These are phyloP conservation scores for Heliamphora pulchella DNA, from an alignment of 179 eudicot genomes.

Conservation along the genomic window DNA sequence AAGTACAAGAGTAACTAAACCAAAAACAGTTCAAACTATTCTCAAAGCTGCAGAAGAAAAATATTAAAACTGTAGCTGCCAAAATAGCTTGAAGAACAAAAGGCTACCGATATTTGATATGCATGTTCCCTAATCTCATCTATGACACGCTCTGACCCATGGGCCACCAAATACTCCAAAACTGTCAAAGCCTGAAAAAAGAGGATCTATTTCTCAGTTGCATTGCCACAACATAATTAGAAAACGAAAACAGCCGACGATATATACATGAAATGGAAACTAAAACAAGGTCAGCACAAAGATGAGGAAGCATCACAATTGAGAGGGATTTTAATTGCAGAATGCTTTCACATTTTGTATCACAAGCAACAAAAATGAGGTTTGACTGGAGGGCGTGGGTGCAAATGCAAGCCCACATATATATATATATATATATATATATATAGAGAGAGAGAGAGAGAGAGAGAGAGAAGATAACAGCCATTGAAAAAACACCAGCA, in stretches of 20 bases:
- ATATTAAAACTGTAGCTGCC: not conserved
- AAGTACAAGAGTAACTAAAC: slow-evolving; percentile 11
- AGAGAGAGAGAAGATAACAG: not conserved
- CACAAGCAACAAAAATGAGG: not conserved
- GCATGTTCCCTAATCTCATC: slow-evolving; percentile 94
- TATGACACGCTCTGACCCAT: slow-evolving; percentile 92
- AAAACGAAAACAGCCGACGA: not conserved
- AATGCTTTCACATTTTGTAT: not conserved
- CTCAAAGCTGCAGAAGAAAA: not conserved
- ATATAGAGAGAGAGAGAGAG: too few species aligned
- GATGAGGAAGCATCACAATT: not conserved
- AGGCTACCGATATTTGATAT: slow-evolving; percentile 78
- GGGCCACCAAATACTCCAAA: slow-evolving; percentile 86
- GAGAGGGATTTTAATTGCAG: not conserved
- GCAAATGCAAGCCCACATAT: too few species aligned
- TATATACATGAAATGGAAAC: not conserved
- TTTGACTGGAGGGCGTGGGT: not conserved
- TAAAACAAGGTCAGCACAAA: not conserved
- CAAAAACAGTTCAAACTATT: not conserved
- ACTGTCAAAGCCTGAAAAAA: slow-evolving; percentile 75
- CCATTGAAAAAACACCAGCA: not conserved
- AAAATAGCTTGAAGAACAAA: slow-evolving; percentile 14
- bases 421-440: too few species aligned
- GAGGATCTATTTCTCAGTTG: slow-evolving; percentile 12
- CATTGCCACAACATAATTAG: not conserved